These are phyloP conservation scores for Diaporthe citri DNA, from an alignment of 2,329 filamentous ascomycete genomes.

Conservation along the genomic window DNA sequence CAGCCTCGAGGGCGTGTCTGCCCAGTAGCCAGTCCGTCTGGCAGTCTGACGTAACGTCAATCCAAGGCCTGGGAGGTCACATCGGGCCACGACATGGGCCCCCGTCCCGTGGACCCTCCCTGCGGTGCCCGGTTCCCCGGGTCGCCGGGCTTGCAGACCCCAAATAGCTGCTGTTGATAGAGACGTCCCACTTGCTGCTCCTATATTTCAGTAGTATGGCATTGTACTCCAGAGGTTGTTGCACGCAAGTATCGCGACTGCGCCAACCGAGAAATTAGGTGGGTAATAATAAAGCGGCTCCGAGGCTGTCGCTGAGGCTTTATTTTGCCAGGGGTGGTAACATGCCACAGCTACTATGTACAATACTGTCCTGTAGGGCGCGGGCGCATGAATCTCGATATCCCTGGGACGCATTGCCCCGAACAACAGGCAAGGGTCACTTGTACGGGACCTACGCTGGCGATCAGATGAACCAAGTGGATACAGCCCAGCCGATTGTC, in stretches of 20 bases:
- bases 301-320: background rate
- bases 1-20: background rate
- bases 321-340: background rate
- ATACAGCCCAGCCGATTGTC: background rate
- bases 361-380: background rate
- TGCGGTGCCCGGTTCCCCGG: slow-evolving; percentile 24
- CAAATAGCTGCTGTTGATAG: background rate
- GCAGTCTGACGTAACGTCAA: slow-evolving; percentile 2
- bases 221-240: background rate
- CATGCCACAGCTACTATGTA: background rate
- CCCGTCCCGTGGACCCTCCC: background rate
- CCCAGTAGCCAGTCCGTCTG: background rate
- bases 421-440: background rate
- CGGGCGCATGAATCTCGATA: slow-evolving; percentile 14
- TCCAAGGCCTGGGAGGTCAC: background rate
- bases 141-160: background rate
- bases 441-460: background rate
- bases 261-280: background rate
- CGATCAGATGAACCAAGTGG: slow-evolving; percentile 31
- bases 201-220: background rate
- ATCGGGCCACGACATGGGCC: slow-evolving; percentile 3
- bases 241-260: background rate
- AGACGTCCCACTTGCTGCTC: background rate
- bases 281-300: background rate
- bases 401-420: background rate